Evolutionary conservation across 257 asterid species (phyloP).

Genomic region (Salvia hispanica): DNA sequence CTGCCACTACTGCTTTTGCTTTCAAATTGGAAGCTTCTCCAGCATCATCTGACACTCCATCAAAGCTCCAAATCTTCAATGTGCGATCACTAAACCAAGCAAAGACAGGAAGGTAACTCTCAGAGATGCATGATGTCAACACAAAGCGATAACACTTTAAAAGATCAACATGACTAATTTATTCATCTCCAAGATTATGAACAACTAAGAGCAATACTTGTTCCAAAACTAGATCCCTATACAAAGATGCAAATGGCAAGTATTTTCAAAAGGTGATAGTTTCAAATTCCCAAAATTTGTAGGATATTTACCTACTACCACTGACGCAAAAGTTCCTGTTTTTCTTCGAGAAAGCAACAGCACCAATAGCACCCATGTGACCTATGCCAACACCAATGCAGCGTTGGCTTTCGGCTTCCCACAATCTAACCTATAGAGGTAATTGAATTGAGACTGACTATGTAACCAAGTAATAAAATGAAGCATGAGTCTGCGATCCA

Average conservation of each 20-base stretch:
- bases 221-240: not conserved
- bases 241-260: not conserved
- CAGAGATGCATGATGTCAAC: slow-evolving; percentile 21
- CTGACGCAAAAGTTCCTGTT: slow-evolving; percentile 72
- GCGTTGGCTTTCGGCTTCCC: slow-evolving; percentile 68
- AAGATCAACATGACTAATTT: slow-evolving; percentile 7
- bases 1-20: slow-evolving; percentile 88
- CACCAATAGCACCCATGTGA: slow-evolving; percentile 87
- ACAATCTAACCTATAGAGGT: slow-evolving; percentile 77
- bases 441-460: slow-evolving; percentile 29
- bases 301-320: slow-evolving; percentile 80
- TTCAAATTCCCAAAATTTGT: not conserved
- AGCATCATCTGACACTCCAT: slow-evolving; percentile 51
- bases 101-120: slow-evolving; percentile 25
- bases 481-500: not conserved
- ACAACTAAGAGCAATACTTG: not conserved
- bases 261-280: not conserved
- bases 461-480: not conserved
- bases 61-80: slow-evolving; percentile 87
- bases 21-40: slow-evolving; percentile 61
- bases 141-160: not conserved
- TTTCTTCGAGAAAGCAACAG: slow-evolving; percentile 82
- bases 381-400: slow-evolving; percentile 92
- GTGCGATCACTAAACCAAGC: slow-evolving; percentile 72
- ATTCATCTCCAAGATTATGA: slow-evolving; percentile 5